Evolutionary conservation across 2,329 filamentous ascomycete genomes (phyloP).

Genomic region (Graphiopsis chlorocephala): DNA sequence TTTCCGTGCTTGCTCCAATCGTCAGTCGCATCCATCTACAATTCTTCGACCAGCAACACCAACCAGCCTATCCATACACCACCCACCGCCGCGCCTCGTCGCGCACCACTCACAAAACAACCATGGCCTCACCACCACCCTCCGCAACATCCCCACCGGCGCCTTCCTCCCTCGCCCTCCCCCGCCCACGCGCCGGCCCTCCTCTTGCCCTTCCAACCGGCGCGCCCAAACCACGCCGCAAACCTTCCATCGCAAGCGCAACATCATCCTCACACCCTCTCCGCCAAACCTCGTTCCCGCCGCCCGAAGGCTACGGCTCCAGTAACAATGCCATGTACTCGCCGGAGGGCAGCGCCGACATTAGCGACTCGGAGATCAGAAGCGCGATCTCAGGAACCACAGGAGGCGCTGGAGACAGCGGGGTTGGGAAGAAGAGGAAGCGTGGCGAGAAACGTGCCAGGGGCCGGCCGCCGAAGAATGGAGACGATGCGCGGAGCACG

Average conservation of each 20-base stretch:
- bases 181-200: constrained; percentile 61
- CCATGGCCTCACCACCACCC: constrained; percentile 14
- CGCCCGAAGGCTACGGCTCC: constrained; percentile 39
- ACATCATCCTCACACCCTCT: constrained; percentile 63
- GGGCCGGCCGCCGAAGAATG: constrained; percentile 26
- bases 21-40: background rate
- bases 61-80: background rate
- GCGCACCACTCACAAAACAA: background rate
- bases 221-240: constrained; percentile 62
- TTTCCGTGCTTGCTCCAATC: background rate
- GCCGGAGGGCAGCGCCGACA: constrained; percentile 26
- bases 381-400: constrained; percentile 29
- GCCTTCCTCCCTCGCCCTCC: constrained; percentile 28
- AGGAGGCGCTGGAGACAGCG: constrained; percentile 38
- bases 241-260: constrained; percentile 61
- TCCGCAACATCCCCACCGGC: constrained; percentile 11
- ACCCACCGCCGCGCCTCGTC: background rate
- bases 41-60: background rate
- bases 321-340: constrained; percentile 23
- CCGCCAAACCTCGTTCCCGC: constrained; percentile 77
- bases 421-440: constrained; percentile 26
- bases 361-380: constrained; percentile 37
- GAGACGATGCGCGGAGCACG: constrained; percentile 26
- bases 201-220: constrained; percentile 52
- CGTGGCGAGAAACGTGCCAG: constrained; percentile 27